These are phyloP conservation scores for Amyloporia xantha DNA, from an alignment of 768 basidiomycete genomes.

Conservation along the genomic window DNA sequence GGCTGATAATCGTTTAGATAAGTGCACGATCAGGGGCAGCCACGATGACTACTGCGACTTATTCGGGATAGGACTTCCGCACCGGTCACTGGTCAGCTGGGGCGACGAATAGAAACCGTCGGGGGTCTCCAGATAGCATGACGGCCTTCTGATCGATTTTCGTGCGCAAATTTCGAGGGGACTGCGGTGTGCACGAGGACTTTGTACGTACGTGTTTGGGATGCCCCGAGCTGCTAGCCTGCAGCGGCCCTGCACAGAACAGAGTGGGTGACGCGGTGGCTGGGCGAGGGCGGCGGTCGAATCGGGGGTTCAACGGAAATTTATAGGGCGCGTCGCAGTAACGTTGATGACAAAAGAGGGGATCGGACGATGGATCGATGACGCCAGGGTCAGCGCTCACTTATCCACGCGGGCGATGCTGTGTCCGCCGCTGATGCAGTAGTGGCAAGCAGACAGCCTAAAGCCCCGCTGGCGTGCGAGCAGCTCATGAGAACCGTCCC, in stretches of 20 bases:
- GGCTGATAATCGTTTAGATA: background rate
- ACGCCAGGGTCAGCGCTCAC: too few relatives aligned
- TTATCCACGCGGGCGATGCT: too few relatives aligned
- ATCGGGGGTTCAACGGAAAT: too few relatives aligned
- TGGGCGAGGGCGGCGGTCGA: background rate
- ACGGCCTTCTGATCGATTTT: background rate
- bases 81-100: background rate
- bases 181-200: background rate
- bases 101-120: background rate
- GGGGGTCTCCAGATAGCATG: background rate
- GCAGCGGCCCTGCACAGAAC: too few relatives aligned
- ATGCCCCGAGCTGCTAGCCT: too few relatives aligned
- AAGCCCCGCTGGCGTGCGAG: background rate
- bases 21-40: background rate
- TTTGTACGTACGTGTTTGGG: background rate
- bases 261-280: background rate
- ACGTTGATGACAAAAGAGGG: background rate
- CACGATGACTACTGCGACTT: background rate
- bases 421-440: too few relatives aligned
- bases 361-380: slow-evolving; percentile 2
- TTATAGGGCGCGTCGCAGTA: background rate
- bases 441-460: too few relatives aligned
- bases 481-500: background rate
- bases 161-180: background rate
- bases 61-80: background rate